A percentile compares a stretch with the other conserved stretches of the same genome.
Evolutionary conservation across 441 rosid species (phyloP).

Genomic region (Syzygium syzygioides): DNA sequence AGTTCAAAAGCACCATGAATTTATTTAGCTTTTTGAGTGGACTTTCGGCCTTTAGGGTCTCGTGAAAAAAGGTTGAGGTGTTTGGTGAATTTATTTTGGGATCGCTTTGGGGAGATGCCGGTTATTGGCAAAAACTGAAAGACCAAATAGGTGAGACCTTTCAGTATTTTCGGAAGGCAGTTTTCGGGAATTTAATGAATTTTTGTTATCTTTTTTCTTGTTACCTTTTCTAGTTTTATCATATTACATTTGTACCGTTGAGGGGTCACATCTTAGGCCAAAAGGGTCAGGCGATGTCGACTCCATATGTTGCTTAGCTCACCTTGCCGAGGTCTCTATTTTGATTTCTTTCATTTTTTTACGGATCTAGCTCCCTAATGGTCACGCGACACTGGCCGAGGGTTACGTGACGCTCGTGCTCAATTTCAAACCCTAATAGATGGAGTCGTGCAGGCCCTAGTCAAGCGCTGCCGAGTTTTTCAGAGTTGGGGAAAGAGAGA

Average conservation of each 20-base stretch:
- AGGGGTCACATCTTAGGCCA: background rate
- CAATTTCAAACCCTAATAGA: background rate
- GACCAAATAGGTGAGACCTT: background rate
- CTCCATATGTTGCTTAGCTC: background rate
- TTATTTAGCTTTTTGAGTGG: background rate
- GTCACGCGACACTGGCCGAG: background rate
- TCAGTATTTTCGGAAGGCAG: background rate
- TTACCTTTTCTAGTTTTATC: background rate
- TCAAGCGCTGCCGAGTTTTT: fast-evolving
- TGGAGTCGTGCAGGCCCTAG: background rate
- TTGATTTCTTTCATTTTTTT: fast-evolving
- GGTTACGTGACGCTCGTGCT: background rate
- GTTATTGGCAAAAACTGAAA: background rate
- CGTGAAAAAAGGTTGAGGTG: background rate
- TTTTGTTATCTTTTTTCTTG: background rate
- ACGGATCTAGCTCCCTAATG: background rate
- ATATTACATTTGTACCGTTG: background rate
- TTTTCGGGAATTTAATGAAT: background rate
- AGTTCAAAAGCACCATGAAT: background rate
- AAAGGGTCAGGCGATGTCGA: background rate
- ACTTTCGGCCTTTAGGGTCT: background rate
- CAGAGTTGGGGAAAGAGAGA: background rate
- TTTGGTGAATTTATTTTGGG: background rate
- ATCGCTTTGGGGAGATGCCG: background rate
- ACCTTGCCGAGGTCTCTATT: background rate